Conservation (phyloP, 208 protist genomes). For the Trypanosoma caninum region DNA sequence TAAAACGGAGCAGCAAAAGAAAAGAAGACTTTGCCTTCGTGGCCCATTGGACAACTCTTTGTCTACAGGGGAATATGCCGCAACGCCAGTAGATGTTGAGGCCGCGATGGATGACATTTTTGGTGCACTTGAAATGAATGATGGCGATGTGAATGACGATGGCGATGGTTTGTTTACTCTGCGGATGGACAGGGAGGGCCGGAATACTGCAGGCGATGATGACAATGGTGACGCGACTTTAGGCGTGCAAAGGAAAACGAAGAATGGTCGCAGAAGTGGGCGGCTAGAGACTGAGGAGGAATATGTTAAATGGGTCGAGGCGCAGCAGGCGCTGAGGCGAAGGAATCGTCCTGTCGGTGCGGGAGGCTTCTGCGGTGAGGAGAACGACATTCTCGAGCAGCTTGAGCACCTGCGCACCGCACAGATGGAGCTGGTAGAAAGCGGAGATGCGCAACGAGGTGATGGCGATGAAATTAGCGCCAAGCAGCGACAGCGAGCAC, state of each 20-base stretch:
- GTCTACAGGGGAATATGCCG: conserved; percentile 60
- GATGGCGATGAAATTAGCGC: conserved; percentile 6
- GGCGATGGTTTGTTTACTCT: conserved; percentile 8
- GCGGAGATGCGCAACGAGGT: conserved; percentile 14
- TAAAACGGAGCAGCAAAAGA: not conserved
- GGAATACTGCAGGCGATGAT: conserved; percentile 4
- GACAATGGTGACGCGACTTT: conserved; percentile 18
- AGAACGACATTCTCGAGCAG: conserved; percentile 44
- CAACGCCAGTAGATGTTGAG: conserved; percentile 53
- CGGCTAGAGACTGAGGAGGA: conserved; percentile 67
- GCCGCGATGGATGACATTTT: conserved; percentile 72
- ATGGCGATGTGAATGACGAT: conserved; percentile 61
- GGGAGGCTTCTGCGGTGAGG: conserved; percentile 22
- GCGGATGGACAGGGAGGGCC: not conserved
- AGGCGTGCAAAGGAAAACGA: not conserved
- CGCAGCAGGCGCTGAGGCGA: conserved; percentile 28
- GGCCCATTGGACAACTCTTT: conserved; percentile 66
- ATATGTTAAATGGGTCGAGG: conserved; percentile 67
- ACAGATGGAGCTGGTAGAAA: conserved; percentile 32
- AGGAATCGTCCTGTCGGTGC: not conserved
- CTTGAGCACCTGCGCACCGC: conserved; percentile 32
- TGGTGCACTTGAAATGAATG: conserved; percentile 66
- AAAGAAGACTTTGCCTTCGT: conserved; percentile 53
- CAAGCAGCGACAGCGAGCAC: conserved; percentile 28
- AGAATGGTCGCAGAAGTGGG: conserved; percentile 6